Percentiles rank a stretch among this genome's conserved stretches.
Evolutionary conservation across 2,329 filamentous ascomycete species (phyloP).

Genomic region (Talaromyces sp.): DNA sequence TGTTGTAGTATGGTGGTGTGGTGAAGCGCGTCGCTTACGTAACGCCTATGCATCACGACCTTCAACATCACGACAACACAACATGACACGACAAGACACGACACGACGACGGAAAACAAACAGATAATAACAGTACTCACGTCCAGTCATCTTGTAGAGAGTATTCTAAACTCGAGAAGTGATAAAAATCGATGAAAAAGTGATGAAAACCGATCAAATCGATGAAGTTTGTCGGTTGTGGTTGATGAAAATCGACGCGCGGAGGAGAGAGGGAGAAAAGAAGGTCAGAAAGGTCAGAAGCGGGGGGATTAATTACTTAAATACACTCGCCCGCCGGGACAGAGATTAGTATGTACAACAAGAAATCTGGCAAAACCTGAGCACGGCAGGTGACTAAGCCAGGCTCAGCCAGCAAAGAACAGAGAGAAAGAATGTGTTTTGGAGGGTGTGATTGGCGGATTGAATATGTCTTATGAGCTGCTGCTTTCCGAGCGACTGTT

Average conservation of each 20-base stretch:
- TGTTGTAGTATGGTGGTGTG: not conserved
- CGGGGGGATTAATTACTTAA: slow-evolving; percentile 21
- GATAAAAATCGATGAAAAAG: slow-evolving; percentile 10
- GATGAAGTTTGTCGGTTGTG: not conserved
- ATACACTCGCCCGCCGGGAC: slow-evolving; percentile 17
- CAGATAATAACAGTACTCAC: slow-evolving; percentile 29
- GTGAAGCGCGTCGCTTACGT: slow-evolving; percentile 10
- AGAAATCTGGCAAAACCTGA: slow-evolving; percentile 4
- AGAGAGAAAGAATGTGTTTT: slow-evolving; percentile 19
- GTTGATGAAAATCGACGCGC: not conserved
- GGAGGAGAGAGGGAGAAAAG: slow-evolving; percentile 17
- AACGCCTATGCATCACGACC: slow-evolving; percentile 1
- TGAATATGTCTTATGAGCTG: slow-evolving; percentile 41
- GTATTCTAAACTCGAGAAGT: slow-evolving; percentile 5
- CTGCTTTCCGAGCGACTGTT: slow-evolving; percentile 36
- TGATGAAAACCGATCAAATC: not conserved
- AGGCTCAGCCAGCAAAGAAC: not conserved
- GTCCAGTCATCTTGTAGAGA: slow-evolving; percentile 39
- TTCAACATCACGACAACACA: not conserved
- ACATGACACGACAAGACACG: not conserved
- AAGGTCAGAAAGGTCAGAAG: slow-evolving; percentile 16
- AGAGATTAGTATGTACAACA: not conserved
- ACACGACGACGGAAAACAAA: not conserved
- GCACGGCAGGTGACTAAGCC: slow-evolving; percentile 22
- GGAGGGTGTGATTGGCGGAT: slow-evolving; percentile 32